Base-by-base conservation (phyloP, 78 protist species). In the Protostelium mycophagum region DNA sequence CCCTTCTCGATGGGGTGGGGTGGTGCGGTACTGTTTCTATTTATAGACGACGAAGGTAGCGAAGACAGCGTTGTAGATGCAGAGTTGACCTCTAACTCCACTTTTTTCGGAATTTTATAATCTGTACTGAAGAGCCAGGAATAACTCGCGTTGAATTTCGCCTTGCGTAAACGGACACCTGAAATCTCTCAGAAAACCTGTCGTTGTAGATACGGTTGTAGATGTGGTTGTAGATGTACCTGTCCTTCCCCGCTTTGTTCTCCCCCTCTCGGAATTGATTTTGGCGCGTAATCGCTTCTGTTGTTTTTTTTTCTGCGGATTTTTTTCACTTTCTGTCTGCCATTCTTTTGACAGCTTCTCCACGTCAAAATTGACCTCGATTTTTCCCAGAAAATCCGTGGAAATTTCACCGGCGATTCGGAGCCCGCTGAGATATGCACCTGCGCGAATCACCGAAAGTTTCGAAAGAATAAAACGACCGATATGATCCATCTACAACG, bases 401-500 rank as follows among this genome's bases (percentile, higher is more conserved):
- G 31, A 51, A 16, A 51, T 51, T 25, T 51, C 73, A 51, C 73
- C 73, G 31, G 73, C 73, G 5, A 16, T 51, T 16, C 73, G 5
- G 31, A 51, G 16, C 31, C 73, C 73, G 16, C 73, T 51, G 73
- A 51, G 73, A 16, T 51, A 51, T 25, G 73, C 73, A 51, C 73
- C 73, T 51, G 73, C n/a, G n/a, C n/a, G n/a, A n/a, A n/a, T n/a
- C n/a, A n/a, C n/a, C n/a, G n/a, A n/a, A n/a, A n/a, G n/a, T n/a
- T n/a, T n/a, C n/a, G n/a, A n/a, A n/a, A n/a, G n/a, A 51, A 5
- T 5, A 51, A 16, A 5, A 16, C 16, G 31, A 51, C 73, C 31
- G 73, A 51, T 51, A 25, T 16, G 73, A 51, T 25, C 16, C 16
- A 5, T 28, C 95, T 92, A 39, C 89, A 31, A 35, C 38, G 37